Evolutionary conservation across 2,329 filamentous ascomycete genomes (phyloP), one percentile per base, ranked within the genome.

Genomic region (Diaporthe ilicicola): DNA sequence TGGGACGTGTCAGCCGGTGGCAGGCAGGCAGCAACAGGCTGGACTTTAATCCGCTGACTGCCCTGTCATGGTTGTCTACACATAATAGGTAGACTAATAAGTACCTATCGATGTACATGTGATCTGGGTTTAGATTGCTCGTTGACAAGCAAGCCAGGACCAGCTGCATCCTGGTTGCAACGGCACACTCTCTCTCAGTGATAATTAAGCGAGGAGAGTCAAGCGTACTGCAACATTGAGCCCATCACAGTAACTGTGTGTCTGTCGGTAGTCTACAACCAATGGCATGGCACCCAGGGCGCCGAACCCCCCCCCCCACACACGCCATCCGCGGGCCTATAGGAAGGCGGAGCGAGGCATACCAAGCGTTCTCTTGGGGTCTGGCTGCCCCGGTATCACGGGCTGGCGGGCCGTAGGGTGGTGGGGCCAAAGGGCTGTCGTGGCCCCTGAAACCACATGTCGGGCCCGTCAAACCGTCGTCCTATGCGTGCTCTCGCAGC

Each of bases 391-490:
- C 70, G 70, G 70, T 64, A 22, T 61, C 29, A 69, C 71, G 71
- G 71, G 42, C 62, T 61, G 53, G 62, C 71, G 68, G 71, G 68
- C 71, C 71, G 71, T 62, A 56, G 61, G 61, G 55, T 70, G 70
- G 61, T 72, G 71, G 71, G 61, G 71, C 67, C 42, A 66, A 44
- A 54, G 44, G 19, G 29, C 53, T 61, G 48, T 70, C 44, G 70
- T 61, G 59, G 70, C 39, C 51, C 67, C 67, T 66, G 70, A 66
- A 65, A 66, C 67, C 19, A 70, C 50, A 29, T 62, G 51, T 51
- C 54, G 55, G 70, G 59, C 50, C 66, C 70, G 70, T 48, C 32
- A 48, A 72, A 72, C 70, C 70, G 66, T 62, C 59, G 24, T 69
- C 51, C 56, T 27, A 32, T 27, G 37, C 32, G 29, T 37, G 15